Conservation (phyloP, 164 flowering plant genomes). For the Pachysandra terminalis region DNA sequence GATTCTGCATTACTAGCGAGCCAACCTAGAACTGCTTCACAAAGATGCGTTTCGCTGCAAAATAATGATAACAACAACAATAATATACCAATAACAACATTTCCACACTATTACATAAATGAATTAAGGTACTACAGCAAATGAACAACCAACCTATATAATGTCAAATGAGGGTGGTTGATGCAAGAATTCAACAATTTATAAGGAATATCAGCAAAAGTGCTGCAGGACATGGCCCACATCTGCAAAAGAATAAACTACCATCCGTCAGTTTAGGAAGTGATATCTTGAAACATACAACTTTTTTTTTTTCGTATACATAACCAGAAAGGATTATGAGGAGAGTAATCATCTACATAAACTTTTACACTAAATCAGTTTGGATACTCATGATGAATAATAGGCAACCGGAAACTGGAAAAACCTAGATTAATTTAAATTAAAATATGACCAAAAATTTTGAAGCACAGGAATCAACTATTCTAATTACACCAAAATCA, state of each 20-base stretch:
- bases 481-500: too few species aligned
- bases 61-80: not conserved
- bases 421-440: too few species aligned
- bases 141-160: slow-evolving; percentile 50
- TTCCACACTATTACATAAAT: not conserved
- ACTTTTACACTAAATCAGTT: too few species aligned
- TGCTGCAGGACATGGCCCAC: slow-evolving; percentile 44
- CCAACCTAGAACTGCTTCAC: slow-evolving; percentile 62
- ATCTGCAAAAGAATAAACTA: slow-evolving; percentile 37
- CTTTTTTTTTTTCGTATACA: not conserved
- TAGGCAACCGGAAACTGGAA: too few species aligned
- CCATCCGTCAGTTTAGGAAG: slow-evolving; percentile 7
- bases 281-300: not conserved
- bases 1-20: slow-evolving; percentile 23
- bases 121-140: not conserved
- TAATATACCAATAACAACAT: slow-evolving; percentile 8
- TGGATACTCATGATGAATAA: too few species aligned
- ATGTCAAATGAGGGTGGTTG: slow-evolving; percentile 54
- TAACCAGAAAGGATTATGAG: not conserved
- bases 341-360: too few species aligned
- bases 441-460: too few species aligned
- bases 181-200: slow-evolving; percentile 38
- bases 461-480: too few species aligned
- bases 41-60: slow-evolving; percentile 71
- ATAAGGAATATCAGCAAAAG: slow-evolving; percentile 44